A percentile compares a stretch with the other conserved stretches of the same genome.
Evolutionary conservation across 176 grass and related monocot genomes (phyloP).

Genomic region (Aegilops umbellulata): DNA sequence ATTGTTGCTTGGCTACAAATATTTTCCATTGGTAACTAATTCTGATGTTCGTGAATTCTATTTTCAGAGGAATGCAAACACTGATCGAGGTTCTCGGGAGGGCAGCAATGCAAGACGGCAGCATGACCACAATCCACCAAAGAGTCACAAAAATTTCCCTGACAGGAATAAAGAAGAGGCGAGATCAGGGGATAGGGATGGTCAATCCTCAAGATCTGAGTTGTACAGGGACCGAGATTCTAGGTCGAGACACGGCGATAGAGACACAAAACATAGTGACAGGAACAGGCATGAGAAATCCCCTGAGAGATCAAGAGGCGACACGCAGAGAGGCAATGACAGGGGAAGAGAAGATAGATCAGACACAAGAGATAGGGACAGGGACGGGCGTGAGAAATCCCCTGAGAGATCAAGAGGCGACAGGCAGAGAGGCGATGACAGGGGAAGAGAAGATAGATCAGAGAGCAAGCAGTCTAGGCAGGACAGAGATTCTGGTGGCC

Average conservation of each 20-base stretch:
- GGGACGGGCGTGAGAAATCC: conserved; percentile 9
- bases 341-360: neutral
- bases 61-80: conserved; percentile 58
- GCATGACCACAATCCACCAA: conserved; percentile 44
- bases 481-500: neutral
- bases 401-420: conserved; percentile 39
- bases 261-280: conserved; percentile 20
- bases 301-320: conserved; percentile 37
- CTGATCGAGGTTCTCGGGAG: conserved; percentile 62
- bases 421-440: conserved; percentile 26
- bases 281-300: conserved; percentile 23
- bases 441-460: conserved; percentile 36
- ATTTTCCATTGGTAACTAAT: neutral
- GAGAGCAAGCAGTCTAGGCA: conserved; percentile 35
- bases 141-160: conserved; percentile 31
- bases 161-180: conserved; percentile 13
- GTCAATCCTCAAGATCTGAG: conserved; percentile 39
- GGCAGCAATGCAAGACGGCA: conserved; percentile 46
- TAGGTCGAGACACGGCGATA: conserved; percentile 22
- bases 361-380: conserved; percentile 3
- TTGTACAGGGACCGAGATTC: conserved; percentile 24
- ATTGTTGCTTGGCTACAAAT: too few species aligned
- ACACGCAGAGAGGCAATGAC: conserved; percentile 25
- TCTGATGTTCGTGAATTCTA: neutral
- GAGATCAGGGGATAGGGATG: conserved; percentile 28